Evolutionary conservation across 805 yeast species (phyloP), one percentile per base, ranked within the genome.

Genomic region (Danielia reshetovae): DNA sequence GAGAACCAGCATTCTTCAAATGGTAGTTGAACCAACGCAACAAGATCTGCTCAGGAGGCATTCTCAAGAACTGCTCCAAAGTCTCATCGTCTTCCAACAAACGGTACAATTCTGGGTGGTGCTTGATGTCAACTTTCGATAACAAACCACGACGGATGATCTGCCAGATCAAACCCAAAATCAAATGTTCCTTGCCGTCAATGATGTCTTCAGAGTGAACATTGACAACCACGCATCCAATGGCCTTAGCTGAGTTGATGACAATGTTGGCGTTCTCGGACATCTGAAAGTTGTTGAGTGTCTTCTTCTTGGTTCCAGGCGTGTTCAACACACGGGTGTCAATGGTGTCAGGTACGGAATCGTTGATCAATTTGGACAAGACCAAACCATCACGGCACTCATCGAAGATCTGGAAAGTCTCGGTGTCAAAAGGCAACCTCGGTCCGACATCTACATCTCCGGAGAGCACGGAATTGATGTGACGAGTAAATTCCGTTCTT

Each of bases 1-100:
- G 69, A 79, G 96, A 85, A 22, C 81, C 82, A 8, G 98, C 97
- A 40, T 90, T 90, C 54, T 85, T 86, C 60, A 93, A 75, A 53
- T 93, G 98, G 64, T 81, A 93, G 60, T 93, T 93, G 73, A 93
- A 86, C 98, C 98, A 93, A 62, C 98, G 83, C 48, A 93, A 69
- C 57, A 93, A 74, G 42, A 93, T 93, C 64, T 93, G 95, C 72
- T 93, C 98, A 40, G 98, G 98, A 34, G 98, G 96, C 40, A 93
- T 75, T 59, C 98, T 81, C 62, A 93, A 72, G 59, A 93, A 93
- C 65, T 93, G 97, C 63, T 93, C 98, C 39, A 93, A 71, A 28
- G 97, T 93, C 66, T 93, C 98, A 60, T 90, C 97, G 25, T 90
- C 97, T 57, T 89, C 96, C 45, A 93, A 72, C 43, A 93, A 68